Percentiles rank a stretch among this genome's conserved stretches.
These are phyloP conservation scores for Penicillium samsonianum DNA, from an alignment of 495 filamentous ascomycete genomes.

Conservation along the genomic window DNA sequence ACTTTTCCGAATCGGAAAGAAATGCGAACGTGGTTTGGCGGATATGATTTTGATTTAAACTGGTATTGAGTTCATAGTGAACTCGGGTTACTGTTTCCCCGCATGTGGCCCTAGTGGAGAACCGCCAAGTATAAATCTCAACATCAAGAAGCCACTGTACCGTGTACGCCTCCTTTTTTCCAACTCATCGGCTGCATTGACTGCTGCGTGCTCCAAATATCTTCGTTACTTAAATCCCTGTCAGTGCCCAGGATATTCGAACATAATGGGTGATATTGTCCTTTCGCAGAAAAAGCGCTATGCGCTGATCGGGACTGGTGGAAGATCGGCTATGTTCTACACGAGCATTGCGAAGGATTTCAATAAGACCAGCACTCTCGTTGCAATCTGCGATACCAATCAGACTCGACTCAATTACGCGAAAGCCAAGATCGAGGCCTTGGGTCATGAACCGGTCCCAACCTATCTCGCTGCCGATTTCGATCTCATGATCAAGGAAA, in stretches of 20 bases:
- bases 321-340: constrained; percentile 53
- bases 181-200: background rate
- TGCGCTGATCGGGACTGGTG: constrained; percentile 37
- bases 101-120: background rate
- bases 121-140: background rate
- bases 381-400: constrained; percentile 46
- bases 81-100: background rate
- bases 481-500: constrained; percentile 54
- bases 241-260: background rate
- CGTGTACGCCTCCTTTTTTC: background rate
- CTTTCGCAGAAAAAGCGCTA: constrained; percentile 17
- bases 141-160: background rate
- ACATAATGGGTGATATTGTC: background rate
- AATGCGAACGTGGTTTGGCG: background rate
- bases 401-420: constrained; percentile 35
- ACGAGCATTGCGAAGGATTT: constrained; percentile 53
- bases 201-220: background rate
- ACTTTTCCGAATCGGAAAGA: background rate
- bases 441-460: constrained; percentile 36
- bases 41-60: no score
- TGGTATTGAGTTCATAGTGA: no score
- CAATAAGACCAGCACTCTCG: constrained; percentile 46
- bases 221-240: background rate
- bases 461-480: constrained; percentile 54
- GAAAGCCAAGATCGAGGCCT: constrained; percentile 25